Evolutionary conservation across 2,329 filamentous ascomycete species (phyloP), one percentile per base, ranked within the genome.

Genomic region (Calonectria multiphialidica): DNA sequence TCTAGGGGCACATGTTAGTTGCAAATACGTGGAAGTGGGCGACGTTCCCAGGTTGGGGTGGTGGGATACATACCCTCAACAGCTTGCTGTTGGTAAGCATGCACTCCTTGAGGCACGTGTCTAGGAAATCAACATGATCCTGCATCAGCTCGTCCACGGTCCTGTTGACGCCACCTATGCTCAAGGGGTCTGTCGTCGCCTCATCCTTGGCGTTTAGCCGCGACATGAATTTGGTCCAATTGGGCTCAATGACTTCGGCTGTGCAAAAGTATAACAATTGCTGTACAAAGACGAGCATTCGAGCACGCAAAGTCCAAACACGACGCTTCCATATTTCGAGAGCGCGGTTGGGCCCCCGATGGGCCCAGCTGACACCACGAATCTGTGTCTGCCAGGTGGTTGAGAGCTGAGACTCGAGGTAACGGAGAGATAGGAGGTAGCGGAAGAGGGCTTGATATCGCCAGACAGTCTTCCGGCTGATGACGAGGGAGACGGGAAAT

Each of bases 131-230:
- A 72, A 99, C 96, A 84, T 99, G 97, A 81, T 98, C 96, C 85
- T 98, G 95, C 97, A 99, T 99, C 81, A 99, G 86, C 85, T 98
- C 95, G 80, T 99, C 97, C 1, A 99, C 97, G 0, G 97, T 99
- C 44, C 95, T 85, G 47, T 86, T 87, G 8, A 84, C 81, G 1
- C 82, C 79, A 3, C 82, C 81, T 15, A 81, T 69, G n/a, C 71
- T 69, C 13, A 49, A 71, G 42, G 82, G 78, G 10, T 74, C 73
- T 5, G 77, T 68, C 6, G 72, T 72, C 21, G 53, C 9, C 35
- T 87, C 86, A 68, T 91, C 89, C 72, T 88, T 89, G 12, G 87
- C 90, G 86, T 93, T 93, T 7, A 98, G 88, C 37, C 95, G 90
- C n/a, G 93, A 91, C 95, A 98, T 98, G 73, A 99, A 91, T 59